These are phyloP conservation scores for Lentinula lateritia DNA, from an alignment of 768 basidiomycete species.

Conservation along the genomic window DNA sequence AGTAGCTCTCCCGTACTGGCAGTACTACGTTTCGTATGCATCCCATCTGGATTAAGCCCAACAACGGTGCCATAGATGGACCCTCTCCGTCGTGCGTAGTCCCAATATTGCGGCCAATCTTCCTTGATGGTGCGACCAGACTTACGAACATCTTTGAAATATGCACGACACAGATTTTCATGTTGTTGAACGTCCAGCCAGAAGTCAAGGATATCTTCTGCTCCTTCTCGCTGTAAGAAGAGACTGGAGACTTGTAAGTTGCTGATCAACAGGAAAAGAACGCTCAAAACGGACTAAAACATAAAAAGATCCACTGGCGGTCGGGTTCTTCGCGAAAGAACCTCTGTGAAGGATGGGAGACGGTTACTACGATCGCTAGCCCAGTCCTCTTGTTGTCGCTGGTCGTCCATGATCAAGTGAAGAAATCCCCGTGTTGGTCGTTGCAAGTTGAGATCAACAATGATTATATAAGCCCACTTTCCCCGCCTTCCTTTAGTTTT, in stretches of 20 bases:
- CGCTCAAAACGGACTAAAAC: constrained; percentile 77
- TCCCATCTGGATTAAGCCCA: constrained; percentile 56
- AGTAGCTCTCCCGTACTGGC: constrained; percentile 72
- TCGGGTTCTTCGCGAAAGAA: constrained; percentile 82
- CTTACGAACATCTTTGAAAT: constrained; percentile 98
- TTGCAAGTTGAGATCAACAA: constrained; percentile 1
- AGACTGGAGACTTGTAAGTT: constrained; percentile 44
- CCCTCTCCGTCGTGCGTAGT: constrained; percentile 85
- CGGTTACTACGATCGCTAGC: constrained; percentile 64
- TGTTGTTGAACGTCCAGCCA: constrained; percentile 99
- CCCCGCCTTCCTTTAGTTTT: neutral
- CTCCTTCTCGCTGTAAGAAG: constrained; percentile 92
- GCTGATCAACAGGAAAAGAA: constrained; percentile 6
- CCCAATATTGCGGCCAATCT: constrained; percentile 99
- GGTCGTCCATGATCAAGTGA: constrained; percentile 42
- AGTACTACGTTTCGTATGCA: constrained; percentile 69
- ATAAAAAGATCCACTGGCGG: constrained; percentile 98
- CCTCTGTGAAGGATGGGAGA: constrained; percentile 86
- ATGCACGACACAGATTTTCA: constrained; percentile 96
- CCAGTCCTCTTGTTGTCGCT: constrained; percentile 71
- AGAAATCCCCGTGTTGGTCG: neutral
- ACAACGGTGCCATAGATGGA: constrained; percentile 92
- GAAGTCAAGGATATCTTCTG: constrained; percentile 95
- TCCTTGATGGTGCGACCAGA: constrained; percentile 90
- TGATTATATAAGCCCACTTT: constrained; percentile 6